phyloP scores from a whole-genome alignment of 208 protist genomes.

The Leishmania amazonensis region DNA sequence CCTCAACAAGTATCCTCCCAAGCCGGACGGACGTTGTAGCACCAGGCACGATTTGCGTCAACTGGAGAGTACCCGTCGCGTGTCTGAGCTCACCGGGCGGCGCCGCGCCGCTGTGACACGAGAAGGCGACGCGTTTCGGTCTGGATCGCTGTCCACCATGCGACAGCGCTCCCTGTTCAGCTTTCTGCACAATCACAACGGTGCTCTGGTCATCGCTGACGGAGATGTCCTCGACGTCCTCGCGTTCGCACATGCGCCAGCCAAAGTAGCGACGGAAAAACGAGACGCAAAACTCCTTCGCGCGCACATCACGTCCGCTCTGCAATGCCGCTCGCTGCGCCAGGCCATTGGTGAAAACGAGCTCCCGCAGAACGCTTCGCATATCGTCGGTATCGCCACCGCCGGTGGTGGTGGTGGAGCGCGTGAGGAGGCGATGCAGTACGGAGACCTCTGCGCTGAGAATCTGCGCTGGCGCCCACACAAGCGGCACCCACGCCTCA shows the following conservation, averaged over 20 bases:
- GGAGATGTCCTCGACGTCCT: constrained; percentile 15
- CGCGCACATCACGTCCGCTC: constrained; percentile 6
- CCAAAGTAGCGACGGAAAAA: constrained; percentile 52
- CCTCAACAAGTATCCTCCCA: constrained; percentile 19
- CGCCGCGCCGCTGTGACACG: neutral
- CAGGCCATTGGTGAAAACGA: neutral
- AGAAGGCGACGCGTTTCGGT: neutral
- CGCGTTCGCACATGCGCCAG: constrained; percentile 31
- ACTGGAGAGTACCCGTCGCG: constrained; percentile 2
- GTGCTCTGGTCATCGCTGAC: neutral
- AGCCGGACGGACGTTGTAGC: constrained; percentile 4
- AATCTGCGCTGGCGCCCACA: constrained; percentile 29
- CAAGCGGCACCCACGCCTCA: constrained; percentile 10
- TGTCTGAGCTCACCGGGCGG: neutral
- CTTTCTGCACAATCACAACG: constrained; percentile 18
- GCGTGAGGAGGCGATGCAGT: constrained; percentile 14
- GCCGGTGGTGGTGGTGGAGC: too few relatives aligned
- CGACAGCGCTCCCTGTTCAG: neutral
- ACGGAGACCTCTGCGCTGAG: constrained; percentile 14
- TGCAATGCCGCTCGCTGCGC: neutral
- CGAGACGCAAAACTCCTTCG: constrained; percentile 34
- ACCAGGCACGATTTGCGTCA: constrained; percentile 17
- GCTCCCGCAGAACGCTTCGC: neutral
- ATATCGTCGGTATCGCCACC: neutral
- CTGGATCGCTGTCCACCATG: neutral